Percentiles rank a stretch among this genome's conserved stretches.
Conservation (phyloP, 2,329 filamentous ascomycete species). For the Alternaria arborescens region DNA sequence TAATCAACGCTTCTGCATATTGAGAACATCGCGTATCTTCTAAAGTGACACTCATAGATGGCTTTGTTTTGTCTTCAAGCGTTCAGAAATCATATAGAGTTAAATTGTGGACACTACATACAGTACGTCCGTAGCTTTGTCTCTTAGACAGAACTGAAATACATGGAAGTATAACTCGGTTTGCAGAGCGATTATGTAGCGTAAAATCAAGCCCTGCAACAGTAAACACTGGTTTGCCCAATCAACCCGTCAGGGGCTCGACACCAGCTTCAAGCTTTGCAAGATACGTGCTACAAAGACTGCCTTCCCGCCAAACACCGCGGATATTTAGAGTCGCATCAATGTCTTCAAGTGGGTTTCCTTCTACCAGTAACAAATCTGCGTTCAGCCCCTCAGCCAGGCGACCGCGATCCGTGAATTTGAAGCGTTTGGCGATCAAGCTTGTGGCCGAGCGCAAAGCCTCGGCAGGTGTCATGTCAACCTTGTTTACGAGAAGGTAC, state of each 20-base stretch:
- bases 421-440: constrained; percentile 52
- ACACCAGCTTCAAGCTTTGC: constrained; percentile 20
- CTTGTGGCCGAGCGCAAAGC: constrained; percentile 54
- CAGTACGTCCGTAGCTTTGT: background rate
- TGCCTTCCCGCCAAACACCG: constrained; percentile 56
- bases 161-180: background rate
- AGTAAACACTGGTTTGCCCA: background rate
- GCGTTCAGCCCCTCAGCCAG: constrained; percentile 53
- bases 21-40: background rate
- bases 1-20: background rate
- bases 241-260: background rate
- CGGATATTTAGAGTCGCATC: constrained; percentile 52
- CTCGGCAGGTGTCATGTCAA: constrained; percentile 55
- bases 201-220: background rate
- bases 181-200: background rate
- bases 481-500: constrained; percentile 52
- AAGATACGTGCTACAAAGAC: constrained; percentile 37
- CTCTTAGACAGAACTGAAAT: background rate
- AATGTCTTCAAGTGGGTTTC: constrained; percentile 55
- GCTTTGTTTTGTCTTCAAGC: background rate
- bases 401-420: constrained; percentile 53
- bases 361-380: constrained; percentile 56
- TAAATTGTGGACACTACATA: background rate
- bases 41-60: background rate
- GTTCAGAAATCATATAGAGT: background rate